Evolutionary conservation across 2,329 filamentous ascomycete genomes (phyloP).

Genomic region (Botryotinia calthae): DNA sequence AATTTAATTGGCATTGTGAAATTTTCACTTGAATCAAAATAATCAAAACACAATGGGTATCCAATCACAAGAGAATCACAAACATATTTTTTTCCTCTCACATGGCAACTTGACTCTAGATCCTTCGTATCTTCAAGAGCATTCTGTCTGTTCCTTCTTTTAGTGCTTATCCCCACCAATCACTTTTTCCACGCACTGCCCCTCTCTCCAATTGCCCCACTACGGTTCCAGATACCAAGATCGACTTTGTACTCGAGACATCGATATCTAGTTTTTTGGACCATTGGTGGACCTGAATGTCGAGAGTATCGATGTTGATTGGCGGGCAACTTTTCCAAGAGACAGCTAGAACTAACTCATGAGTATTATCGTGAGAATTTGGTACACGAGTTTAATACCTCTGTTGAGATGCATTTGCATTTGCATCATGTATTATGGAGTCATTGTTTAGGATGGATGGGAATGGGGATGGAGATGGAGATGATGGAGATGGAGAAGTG

Average conservation of each 20-base stretch:
- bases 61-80: background rate
- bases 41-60: background rate
- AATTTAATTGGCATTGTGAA: background rate
- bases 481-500: background rate
- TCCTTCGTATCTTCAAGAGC: background rate
- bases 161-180: background rate
- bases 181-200: background rate
- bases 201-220: background rate
- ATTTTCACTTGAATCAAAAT: background rate
- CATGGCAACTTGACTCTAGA: background rate
- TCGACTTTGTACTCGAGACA: background rate
- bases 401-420: background rate
- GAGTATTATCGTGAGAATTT: background rate
- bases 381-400: background rate
- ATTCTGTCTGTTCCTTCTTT: background rate
- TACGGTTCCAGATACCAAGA: background rate
- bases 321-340: background rate
- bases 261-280: background rate
- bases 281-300: too few species aligned
- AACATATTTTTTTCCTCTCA: background rate
- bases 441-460: background rate
- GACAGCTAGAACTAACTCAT: background rate
- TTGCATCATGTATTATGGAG: slow-evolving; percentile 7
- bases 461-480: too few species aligned
- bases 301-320: background rate